Evolutionary conservation across 1,139 yeast genomes (phyloP).

Genomic region (Saccharomyces hybrid): DNA sequence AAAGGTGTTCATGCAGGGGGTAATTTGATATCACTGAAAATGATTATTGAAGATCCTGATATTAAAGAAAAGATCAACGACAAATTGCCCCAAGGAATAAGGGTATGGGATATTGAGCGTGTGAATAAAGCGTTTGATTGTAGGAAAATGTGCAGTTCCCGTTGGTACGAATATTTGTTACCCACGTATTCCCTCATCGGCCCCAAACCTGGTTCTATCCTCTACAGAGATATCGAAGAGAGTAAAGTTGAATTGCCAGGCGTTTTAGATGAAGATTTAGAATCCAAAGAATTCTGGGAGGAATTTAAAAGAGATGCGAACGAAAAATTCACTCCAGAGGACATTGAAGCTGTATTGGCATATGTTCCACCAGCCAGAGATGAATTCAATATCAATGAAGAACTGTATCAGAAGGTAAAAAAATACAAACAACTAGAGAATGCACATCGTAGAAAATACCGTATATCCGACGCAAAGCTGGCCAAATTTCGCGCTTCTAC

Average conservation of each 20-base stretch:
- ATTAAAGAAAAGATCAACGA: constrained; percentile 66
- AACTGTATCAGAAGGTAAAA: no score
- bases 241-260: constrained; percentile 54
- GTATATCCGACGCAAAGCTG: constrained; percentile 57
- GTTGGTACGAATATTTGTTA: constrained; percentile 86
- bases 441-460: constrained; percentile 57
- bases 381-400: constrained; percentile 33
- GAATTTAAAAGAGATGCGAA: constrained; percentile 41
- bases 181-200: constrained; percentile 88
- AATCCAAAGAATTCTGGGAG: constrained; percentile 70
- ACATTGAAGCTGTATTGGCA: constrained; percentile 34
- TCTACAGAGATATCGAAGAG: constrained; percentile 52
- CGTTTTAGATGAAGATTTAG: constrained; percentile 52
- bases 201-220: constrained; percentile 66
- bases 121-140: constrained; percentile 91
- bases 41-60: constrained; percentile 83
- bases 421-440: no score
- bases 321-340: constrained; percentile 43
- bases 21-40: constrained; percentile 78
- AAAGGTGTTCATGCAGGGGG: constrained; percentile 99
- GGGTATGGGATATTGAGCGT: constrained; percentile 90
- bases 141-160: constrained; percentile 87
- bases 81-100: constrained; percentile 71
- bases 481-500: constrained; percentile 59
- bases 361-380: constrained; percentile 35